Evolutionary conservation across 1,139 yeast species (phyloP).

Genomic region (Saccharomyces hybrid): DNA sequence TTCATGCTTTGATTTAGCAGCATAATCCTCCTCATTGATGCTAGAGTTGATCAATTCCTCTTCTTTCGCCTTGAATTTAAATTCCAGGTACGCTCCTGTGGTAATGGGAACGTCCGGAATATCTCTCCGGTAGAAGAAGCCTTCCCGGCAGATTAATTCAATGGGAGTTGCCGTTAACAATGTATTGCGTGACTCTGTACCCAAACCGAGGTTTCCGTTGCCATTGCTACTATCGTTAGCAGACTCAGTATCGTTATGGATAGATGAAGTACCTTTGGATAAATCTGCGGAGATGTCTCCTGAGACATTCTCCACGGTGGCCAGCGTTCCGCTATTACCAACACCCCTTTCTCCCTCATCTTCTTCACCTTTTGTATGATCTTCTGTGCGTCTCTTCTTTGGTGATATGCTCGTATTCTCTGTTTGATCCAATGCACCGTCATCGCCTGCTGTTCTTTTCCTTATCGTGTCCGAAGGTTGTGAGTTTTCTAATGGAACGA

Average conservation of each 20-base stretch:
- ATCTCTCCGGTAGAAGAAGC: conserved; percentile 27
- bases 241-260: neutral
- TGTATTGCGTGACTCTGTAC: conserved; percentile 14
- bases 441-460: neutral
- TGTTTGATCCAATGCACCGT: neutral
- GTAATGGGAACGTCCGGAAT: conserved; percentile 25
- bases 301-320: neutral
- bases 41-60: conserved; percentile 23
- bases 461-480: neutral
- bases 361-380: neutral
- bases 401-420: neutral
- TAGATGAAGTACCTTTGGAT: neutral
- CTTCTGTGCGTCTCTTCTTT: conserved; percentile 8
- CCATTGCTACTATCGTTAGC: neutral
- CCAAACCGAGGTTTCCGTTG: neutral
- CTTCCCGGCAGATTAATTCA: conserved; percentile 28
- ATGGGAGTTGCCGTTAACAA: conserved; percentile 25
- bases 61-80: conserved; percentile 27
- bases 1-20: conserved; percentile 20
- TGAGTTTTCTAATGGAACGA: neutral
- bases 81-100: conserved; percentile 27
- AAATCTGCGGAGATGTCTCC: neutral
- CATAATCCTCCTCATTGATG: conserved; percentile 16
- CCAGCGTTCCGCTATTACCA: neutral
- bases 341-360: neutral